Percentiles rank a stretch among this genome's conserved stretches.
phyloP scores from a whole-genome alignment of 805 yeast species.

The Starmerella stellata region DNA sequence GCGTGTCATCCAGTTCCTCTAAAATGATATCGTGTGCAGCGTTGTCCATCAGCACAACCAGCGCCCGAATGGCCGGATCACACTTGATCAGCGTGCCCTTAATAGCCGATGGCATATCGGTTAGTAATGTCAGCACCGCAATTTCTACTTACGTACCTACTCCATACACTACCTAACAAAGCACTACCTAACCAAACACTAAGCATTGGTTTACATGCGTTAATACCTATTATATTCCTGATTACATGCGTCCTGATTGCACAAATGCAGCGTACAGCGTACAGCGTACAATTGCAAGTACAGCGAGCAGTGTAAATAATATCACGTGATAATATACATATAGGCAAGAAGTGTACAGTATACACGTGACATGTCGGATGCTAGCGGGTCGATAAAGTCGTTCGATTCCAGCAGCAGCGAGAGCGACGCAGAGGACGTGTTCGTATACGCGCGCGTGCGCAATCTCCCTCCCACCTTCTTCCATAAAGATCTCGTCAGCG shows the following conservation, averaged over 20 bases:
- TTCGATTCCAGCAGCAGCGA: background rate
- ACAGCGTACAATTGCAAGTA: too few species aligned
- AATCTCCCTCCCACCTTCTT: conserved; percentile 56
- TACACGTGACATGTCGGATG: too few species aligned
- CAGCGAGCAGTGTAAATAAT: too few species aligned
- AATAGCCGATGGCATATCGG: conserved; percentile 16
- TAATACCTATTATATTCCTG: too few species aligned
- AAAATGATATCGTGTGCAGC: conserved; percentile 53
- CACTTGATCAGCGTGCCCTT: conserved; percentile 29
- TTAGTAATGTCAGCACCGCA: background rate
- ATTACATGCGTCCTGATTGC: too few species aligned
- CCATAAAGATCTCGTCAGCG: conserved; percentile 57
- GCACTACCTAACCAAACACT: too few species aligned
- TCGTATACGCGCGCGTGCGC: conserved; percentile 56
- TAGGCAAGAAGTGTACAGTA: too few species aligned
- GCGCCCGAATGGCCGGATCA: conserved; percentile 84
- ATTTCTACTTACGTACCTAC: too few species aligned
- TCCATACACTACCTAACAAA: too few species aligned
- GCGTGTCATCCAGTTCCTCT: conserved; percentile 81
- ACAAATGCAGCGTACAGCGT: too few species aligned
- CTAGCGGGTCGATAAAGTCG: background rate
- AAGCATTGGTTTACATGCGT: too few species aligned
- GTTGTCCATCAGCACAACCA: conserved; percentile 67
- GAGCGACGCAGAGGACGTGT: conserved; percentile 26
- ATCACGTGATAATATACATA: too few species aligned